Conservation (phyloP, 108 stramenopile species). For the Seminavis robusta region DNA sequence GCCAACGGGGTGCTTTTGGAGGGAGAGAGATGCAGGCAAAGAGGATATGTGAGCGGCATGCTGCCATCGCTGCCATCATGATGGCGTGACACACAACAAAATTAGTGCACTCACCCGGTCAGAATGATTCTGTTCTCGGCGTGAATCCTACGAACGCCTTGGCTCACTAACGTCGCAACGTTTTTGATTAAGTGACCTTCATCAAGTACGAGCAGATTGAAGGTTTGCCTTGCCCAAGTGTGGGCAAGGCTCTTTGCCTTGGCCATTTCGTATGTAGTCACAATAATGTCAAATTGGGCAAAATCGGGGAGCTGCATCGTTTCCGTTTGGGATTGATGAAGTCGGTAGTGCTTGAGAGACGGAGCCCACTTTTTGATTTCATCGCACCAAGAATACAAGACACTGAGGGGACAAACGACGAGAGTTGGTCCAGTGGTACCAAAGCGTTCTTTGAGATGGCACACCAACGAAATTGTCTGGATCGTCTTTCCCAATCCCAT, state of each 20-base stretch:
- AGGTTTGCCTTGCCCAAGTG: slow-evolving; percentile 34
- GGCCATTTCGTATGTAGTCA: slow-evolving; percentile 69
- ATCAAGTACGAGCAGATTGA: slow-evolving; percentile 74
- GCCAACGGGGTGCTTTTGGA: slow-evolving; percentile 87
- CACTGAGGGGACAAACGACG: slow-evolving; percentile 85
- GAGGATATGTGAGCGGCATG: too few species aligned
- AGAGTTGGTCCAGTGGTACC: slow-evolving; percentile 73
- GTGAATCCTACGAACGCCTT: slow-evolving; percentile 52
- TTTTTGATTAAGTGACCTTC: slow-evolving; percentile 86
- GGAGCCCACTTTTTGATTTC: slow-evolving; percentile 85
- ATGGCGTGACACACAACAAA: slow-evolving; percentile 12
- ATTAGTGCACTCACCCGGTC: slow-evolving; percentile 68
- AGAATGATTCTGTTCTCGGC: slow-evolving; percentile 38
- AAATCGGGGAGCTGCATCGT: slow-evolving; percentile 24
- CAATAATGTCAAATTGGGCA: slow-evolving; percentile 49
- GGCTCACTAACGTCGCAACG: slow-evolving; percentile 25
- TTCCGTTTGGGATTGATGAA: slow-evolving; percentile 49
- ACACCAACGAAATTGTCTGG: slow-evolving; percentile 87
- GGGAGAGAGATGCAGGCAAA: too few species aligned
- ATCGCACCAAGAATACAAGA: slow-evolving; percentile 78
- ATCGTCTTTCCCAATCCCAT: slow-evolving; percentile 90
- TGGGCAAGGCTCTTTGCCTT: slow-evolving; percentile 28
- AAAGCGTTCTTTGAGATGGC: slow-evolving; percentile 57
- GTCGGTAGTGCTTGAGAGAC: slow-evolving; percentile 54
- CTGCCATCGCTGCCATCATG: too few species aligned